phyloP scores from a whole-genome alignment of 2,329 filamentous ascomycete species.

The Fusarium oxysporum region DNA sequence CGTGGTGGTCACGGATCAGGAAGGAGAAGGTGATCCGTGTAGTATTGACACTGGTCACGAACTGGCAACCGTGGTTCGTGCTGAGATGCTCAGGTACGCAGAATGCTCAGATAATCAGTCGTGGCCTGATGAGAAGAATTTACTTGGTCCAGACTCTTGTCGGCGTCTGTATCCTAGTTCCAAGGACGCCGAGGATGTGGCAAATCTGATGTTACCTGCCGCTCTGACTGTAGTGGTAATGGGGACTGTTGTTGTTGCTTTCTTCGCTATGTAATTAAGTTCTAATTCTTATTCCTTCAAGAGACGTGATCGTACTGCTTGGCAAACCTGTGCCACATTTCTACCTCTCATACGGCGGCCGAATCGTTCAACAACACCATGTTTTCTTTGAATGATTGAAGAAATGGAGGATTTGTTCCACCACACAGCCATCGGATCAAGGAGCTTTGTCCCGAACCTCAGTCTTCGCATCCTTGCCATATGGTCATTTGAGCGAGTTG shows the following conservation, averaged over 20 bases:
- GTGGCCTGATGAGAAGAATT: not conserved
- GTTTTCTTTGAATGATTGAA: too few species aligned
- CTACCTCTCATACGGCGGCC: not conserved
- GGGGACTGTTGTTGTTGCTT: not conserved
- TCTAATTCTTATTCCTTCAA: not conserved
- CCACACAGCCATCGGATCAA: too few species aligned
- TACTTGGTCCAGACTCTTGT: not conserved
- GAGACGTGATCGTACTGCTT: not conserved
- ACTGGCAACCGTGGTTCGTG: not conserved
- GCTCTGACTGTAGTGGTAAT: not conserved
- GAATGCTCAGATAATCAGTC: not conserved
- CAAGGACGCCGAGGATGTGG: not conserved
- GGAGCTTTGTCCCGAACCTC: too few species aligned
- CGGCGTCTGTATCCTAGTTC: not conserved
- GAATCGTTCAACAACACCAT: too few species aligned
- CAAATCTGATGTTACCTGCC: not conserved
- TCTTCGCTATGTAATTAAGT: not conserved
- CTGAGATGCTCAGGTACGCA: not conserved
- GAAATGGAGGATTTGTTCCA: too few species aligned
- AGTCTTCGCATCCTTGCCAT: too few species aligned
- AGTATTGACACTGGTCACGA: not conserved
- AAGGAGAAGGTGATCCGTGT: not conserved
- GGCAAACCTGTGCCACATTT: not conserved
- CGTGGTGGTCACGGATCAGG: not conserved
- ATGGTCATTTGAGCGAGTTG: too few species aligned